These are phyloP conservation scores for Penicillium steckii DNA, from an alignment of 495 filamentous ascomycete species.

Conservation along the genomic window DNA sequence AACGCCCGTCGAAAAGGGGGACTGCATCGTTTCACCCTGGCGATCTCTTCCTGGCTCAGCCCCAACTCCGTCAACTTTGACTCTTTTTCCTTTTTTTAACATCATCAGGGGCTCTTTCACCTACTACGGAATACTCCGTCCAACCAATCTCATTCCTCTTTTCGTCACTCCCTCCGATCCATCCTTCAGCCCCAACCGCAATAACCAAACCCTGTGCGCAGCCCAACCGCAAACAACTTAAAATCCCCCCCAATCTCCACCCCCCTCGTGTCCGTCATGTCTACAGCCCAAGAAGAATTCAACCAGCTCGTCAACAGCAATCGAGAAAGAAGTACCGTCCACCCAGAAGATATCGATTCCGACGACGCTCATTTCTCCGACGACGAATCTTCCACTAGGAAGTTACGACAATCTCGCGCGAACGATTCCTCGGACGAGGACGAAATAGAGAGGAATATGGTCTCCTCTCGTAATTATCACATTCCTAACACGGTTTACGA, in stretches of 20 bases:
- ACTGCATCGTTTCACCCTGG: conserved; percentile 21
- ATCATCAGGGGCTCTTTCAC: conserved; percentile 13
- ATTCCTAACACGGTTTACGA: conserved; percentile 65
- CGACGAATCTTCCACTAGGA: conserved; percentile 51
- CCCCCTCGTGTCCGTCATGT: conserved; percentile 51
- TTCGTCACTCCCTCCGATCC: neutral
- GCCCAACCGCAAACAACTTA: conserved; percentile 3
- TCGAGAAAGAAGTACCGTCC: conserved; percentile 41
- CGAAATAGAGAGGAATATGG: conserved; percentile 37
- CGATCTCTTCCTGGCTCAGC: conserved; percentile 31
- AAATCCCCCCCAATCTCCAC: conserved; percentile 12
- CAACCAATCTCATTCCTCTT: neutral
- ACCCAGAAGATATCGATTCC: conserved; percentile 56
- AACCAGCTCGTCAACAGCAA: conserved; percentile 64
- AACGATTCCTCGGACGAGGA: conserved; percentile 55
- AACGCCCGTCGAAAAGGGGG: conserved; percentile 20
- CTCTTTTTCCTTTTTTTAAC: neutral
- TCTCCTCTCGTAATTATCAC: conserved; percentile 46
- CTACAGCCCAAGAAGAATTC: conserved; percentile 88
- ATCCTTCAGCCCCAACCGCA: neutral
- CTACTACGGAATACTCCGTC: no score
- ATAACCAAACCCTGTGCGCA: no score
- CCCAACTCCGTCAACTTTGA: conserved; percentile 13
- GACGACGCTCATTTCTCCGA: conserved; percentile 49
- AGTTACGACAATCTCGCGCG: conserved; percentile 34